Conservation (phyloP, 768 basidiomycete species). For the Pleurotus tuber-regium region DNA sequence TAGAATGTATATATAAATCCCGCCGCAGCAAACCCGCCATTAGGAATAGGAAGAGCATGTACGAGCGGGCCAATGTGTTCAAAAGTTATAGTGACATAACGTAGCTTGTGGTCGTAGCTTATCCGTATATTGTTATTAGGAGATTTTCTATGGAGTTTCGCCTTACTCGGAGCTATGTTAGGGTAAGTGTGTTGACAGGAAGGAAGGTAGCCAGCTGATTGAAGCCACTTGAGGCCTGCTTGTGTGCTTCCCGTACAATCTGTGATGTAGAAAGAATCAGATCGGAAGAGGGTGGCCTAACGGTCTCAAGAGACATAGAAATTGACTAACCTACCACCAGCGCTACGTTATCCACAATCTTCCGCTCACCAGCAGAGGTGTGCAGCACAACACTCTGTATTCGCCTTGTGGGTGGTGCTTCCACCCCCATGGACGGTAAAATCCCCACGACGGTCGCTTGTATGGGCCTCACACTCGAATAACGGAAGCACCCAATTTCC, state of each 20-base stretch:
- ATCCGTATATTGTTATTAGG: neutral
- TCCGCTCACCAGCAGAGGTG: slow-evolving; percentile 13
- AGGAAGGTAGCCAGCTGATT: slow-evolving; percentile 7
- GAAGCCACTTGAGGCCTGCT: slow-evolving; percentile 19
- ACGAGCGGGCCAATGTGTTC: slow-evolving; percentile 15
- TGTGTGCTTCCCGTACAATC: slow-evolving; percentile 22
- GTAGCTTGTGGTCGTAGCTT: slow-evolving; percentile 15
- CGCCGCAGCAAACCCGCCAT: slow-evolving; percentile 1
- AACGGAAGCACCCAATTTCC: too few relatives aligned
- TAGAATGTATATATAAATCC: slow-evolving; percentile 1
- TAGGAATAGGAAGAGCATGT: slow-evolving; percentile 13
- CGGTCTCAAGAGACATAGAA: neutral
- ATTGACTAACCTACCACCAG: slow-evolving; percentile 7
- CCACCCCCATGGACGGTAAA: neutral
- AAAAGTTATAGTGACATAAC: slow-evolving; percentile 15
- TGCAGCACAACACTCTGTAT: slow-evolving; percentile 9
- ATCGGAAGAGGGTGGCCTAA: neutral
- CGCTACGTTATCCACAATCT: slow-evolving; percentile 6
- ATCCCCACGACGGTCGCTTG: slow-evolving; percentile 12
- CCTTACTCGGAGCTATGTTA: neutral
- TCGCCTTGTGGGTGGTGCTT: too few relatives aligned
- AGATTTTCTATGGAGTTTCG: too few relatives aligned
- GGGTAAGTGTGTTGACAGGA: neutral
- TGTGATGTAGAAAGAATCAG: too few relatives aligned
- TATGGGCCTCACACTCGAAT: slow-evolving; percentile 5